phyloP scores from a whole-genome alignment of 1,284 basidiomycete genomes.

The Gymnopus androsaceus region DNA sequence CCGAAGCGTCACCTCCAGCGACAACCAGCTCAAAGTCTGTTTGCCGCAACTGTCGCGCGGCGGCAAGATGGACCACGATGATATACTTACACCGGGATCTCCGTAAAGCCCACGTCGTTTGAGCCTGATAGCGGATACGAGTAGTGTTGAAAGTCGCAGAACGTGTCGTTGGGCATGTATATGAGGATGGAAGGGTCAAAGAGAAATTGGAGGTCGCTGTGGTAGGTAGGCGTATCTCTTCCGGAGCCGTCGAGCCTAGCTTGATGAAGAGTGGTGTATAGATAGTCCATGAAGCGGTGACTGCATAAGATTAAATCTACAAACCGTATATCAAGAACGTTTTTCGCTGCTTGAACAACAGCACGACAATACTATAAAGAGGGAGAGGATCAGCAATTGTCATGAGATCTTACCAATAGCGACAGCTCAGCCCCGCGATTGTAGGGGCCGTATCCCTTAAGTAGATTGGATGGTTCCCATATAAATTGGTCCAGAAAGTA shows the following conservation, averaged over 20 bases:
- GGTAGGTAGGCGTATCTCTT: slow-evolving; percentile 56
- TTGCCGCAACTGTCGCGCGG: slow-evolving; percentile 52
- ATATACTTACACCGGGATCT: slow-evolving; percentile 70
- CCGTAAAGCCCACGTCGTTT: slow-evolving; percentile 51
- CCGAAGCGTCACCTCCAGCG: slow-evolving; percentile 53
- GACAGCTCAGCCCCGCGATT: too few relatives aligned
- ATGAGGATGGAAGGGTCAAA: slow-evolving; percentile 70
- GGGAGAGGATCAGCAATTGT: too few relatives aligned
- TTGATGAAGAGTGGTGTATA: slow-evolving; percentile 70
- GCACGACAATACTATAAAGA: too few relatives aligned
- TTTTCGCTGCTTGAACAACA: slow-evolving; percentile 60
- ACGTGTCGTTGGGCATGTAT: slow-evolving; percentile 64
- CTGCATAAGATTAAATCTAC: slow-evolving; percentile 30
- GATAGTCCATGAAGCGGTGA: slow-evolving; percentile 70
- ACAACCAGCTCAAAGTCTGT: slow-evolving; percentile 64
- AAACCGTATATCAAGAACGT: slow-evolving; percentile 60
- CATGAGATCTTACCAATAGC: too few relatives aligned
- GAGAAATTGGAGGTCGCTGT: slow-evolving; percentile 69
- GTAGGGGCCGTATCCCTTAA: too few relatives aligned
- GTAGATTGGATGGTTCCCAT: too few relatives aligned
- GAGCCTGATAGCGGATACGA: slow-evolving; percentile 48
- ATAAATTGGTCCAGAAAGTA: too few relatives aligned
- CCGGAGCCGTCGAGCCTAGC: slow-evolving; percentile 64
- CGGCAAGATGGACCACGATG: slow-evolving; percentile 57
- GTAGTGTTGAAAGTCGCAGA: slow-evolving; percentile 64